A percentile compares a stretch with the other conserved stretches of the same genome.
Evolutionary conservation across 2,329 filamentous ascomycete genomes (phyloP).

Genomic region (Ophiostoma quercus): DNA sequence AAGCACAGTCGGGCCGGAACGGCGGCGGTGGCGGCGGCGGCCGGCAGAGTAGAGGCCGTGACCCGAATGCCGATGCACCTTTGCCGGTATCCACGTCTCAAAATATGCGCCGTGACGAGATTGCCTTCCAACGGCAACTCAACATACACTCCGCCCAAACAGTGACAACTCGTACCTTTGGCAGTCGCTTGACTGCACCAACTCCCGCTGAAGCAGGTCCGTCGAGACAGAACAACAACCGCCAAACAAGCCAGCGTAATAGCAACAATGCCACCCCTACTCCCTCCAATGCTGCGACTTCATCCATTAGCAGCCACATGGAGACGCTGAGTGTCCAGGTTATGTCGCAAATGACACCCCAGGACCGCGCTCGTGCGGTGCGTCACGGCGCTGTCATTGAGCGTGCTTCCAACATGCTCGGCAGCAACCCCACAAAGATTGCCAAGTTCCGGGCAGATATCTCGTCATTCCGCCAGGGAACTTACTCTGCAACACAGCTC

Average conservation of each 20-base stretch:
- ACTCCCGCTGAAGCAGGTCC: constrained; percentile 26
- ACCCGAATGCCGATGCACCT: constrained; percentile 73
- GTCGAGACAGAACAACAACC: constrained; percentile 5
- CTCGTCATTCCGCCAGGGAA: constrained; percentile 67
- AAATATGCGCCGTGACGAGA: constrained; percentile 74
- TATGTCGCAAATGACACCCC: constrained; percentile 55
- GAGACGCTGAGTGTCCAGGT: constrained; percentile 50
- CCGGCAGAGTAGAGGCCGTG: constrained; percentile 62
- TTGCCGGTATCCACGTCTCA: constrained; percentile 72
- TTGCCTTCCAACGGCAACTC: constrained; percentile 87
- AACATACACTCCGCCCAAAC: constrained; percentile 86
- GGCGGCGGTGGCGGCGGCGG: constrained; percentile 34
- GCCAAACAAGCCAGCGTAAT: not conserved
- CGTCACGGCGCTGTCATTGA: constrained; percentile 82
- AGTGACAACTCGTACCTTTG: constrained; percentile 72
- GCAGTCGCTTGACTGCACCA: constrained; percentile 66
- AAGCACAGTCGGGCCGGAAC: constrained; percentile 42
- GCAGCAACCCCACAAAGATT: constrained; percentile 70
- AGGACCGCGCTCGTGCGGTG: constrained; percentile 73
- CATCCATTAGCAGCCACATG: constrained; percentile 36
- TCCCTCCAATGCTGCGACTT: not conserved
- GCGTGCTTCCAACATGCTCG: constrained; percentile 73
- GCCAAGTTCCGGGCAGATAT: constrained; percentile 72
- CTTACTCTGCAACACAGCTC: constrained; percentile 67
- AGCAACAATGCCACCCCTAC: not conserved